Evolutionary conservation across 2,329 filamentous ascomycete genomes (phyloP), one percentile per base, ranked within the genome.

Genomic region (Penicillium decumbens): DNA sequence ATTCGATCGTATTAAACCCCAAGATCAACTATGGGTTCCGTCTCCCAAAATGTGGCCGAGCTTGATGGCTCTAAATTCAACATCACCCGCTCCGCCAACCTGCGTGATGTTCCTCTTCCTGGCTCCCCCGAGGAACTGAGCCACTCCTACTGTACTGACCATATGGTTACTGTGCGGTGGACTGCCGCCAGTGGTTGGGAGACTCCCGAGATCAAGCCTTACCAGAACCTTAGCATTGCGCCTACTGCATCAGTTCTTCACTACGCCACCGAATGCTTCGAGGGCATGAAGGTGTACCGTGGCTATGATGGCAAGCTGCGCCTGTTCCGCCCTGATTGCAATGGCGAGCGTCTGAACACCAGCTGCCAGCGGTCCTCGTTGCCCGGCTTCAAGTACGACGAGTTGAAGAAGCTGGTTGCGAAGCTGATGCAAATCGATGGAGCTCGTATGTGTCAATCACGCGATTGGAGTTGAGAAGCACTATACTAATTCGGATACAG

Each of bases 221-320:
- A 89, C 70, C 87, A 87, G 0, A 85, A 88, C 9, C 74, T 95
- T 45, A 79, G 79, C 55, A 82, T 95, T 63, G 86, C 89, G 75
- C 89, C 89, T 30, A 91, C 86, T 4, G 88, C 89, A 12, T 88
- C 84, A 3, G 83, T 84, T 53, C 79, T 95, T 52, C 89, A 95
- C 77, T 95, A 95, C 72, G 89, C 89, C 9, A 95, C 89, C 41
- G 87, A 92, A 72, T 95, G 89, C 71, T 95, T 95, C 73, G 89
- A 95, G 73, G 89, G 89, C 10, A 78, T 85, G 74, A 95, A 95
- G 72, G 81, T 82, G 40, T 82, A 82, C 68, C 84, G 81, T 65
- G 73, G 83, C 67, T 71, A 80, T 58, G 87, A 92, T 67, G 85
- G 84, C 61, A 80, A 80, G 62, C 78, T 91, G 47, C 84, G 88